Evolutionary conservation across 257 asterid genomes (phyloP).

Genomic region (Thymus quinquecostatus): DNA sequence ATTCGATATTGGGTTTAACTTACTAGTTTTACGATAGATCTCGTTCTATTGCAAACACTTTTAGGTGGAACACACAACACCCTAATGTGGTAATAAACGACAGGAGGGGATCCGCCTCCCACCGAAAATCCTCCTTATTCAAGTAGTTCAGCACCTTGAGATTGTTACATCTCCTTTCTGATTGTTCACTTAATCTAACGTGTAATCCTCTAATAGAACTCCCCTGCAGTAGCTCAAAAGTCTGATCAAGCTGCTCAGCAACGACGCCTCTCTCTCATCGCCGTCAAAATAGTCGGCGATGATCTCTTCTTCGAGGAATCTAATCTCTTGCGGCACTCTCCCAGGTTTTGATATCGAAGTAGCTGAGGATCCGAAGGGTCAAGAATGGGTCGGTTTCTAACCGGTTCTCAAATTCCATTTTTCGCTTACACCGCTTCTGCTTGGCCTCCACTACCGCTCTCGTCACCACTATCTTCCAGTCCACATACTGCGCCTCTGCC

Average conservation of each 20-base stretch:
- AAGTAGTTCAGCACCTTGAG: constrained; percentile 48
- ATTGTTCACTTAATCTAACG: constrained; percentile 37
- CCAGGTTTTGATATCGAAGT: constrained; percentile 58
- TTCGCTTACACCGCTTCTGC: too few relatives aligned
- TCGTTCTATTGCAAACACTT: too few relatives aligned
- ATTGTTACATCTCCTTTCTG: constrained; percentile 38
- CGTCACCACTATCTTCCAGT: too few relatives aligned
- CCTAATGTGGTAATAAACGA: too few relatives aligned
- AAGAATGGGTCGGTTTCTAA: constrained; percentile 55
- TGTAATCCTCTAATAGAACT: constrained; percentile 51
- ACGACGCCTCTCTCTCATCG: constrained; percentile 47
- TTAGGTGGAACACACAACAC: too few relatives aligned
- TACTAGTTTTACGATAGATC: too few relatives aligned
- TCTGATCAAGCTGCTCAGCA: constrained; percentile 57
- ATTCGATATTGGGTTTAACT: too few relatives aligned
- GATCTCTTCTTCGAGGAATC: constrained; percentile 55
- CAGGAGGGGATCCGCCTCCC: constrained; percentile 7
- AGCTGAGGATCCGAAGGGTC: constrained; percentile 48
- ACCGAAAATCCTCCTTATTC: constrained; percentile 70
- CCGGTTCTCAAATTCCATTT: constrained; percentile 51
- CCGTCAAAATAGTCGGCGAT: constrained; percentile 38
- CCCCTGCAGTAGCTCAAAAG: constrained; percentile 72
- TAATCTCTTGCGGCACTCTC: constrained; percentile 61
- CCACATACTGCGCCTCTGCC: too few relatives aligned
- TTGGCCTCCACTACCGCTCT: too few relatives aligned